These are phyloP conservation scores for Citrus cavaleriei DNA, from an alignment of 345 rosid genomes.

Conservation along the genomic window DNA sequence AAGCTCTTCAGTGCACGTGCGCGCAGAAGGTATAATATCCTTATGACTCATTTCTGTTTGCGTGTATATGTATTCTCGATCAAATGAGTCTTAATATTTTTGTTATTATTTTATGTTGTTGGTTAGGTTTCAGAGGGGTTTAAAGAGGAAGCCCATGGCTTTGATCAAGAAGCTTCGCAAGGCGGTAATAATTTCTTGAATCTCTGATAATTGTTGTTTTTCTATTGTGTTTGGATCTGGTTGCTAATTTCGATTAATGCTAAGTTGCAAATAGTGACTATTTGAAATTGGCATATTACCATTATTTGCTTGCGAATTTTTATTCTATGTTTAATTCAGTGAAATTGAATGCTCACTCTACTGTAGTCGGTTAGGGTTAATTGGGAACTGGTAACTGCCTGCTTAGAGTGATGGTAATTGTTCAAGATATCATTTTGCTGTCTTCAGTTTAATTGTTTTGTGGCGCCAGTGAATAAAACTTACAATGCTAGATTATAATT, in stretches of 20 bases:
- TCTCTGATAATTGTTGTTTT: neutral
- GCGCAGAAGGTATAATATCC: conserved; percentile 70
- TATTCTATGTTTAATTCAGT: too few relatives aligned
- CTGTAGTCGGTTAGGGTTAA: neutral
- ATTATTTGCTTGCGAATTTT: neutral
- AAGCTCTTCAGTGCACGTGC: conserved; percentile 88
- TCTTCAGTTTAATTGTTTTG: too few relatives aligned
- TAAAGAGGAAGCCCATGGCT: conserved; percentile 88
- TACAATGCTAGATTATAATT: too few relatives aligned
- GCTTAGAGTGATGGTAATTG: neutral
- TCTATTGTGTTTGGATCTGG: neutral
- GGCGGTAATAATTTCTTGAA: conserved; percentile 44
- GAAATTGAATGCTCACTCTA: neutral
- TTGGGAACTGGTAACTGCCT: neutral
- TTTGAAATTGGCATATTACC: neutral
- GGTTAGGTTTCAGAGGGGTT: conserved; percentile 84
- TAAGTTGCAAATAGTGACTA: neutral
- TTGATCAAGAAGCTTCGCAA: conserved; percentile 79
- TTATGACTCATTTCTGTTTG: neutral
- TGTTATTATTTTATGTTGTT: neutral
- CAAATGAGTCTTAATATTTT: neutral
- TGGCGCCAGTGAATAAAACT: too few relatives aligned
- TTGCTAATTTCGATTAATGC: neutral
- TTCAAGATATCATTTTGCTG: neutral
- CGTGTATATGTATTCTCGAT: too few relatives aligned